Percentiles rank a stretch among this genome's conserved stretches.
Conservation (phyloP, 768 basidiomycete genomes). For the Russula vinacea region DNA sequence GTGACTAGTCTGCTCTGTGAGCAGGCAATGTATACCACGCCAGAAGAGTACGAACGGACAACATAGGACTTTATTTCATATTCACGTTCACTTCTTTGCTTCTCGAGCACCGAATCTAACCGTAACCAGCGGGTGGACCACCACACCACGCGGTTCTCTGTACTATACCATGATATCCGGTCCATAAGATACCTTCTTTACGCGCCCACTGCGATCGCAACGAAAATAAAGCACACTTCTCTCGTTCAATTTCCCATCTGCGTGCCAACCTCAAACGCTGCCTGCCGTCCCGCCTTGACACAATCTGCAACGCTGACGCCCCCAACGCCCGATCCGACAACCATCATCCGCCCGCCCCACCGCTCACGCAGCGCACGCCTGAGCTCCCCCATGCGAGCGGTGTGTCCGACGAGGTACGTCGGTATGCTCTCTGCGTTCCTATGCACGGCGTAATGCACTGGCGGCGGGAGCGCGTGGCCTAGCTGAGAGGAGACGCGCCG, state of each 20-base stretch:
- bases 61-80: background rate
- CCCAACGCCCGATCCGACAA: slow-evolving; percentile 81
- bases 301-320: slow-evolving; percentile 89
- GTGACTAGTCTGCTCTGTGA: slow-evolving; percentile 5
- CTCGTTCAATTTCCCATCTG: slow-evolving; percentile 1
- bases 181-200: background rate
- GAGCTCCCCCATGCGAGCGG: slow-evolving; percentile 62
- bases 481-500: slow-evolving; percentile 28
- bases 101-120: background rate
- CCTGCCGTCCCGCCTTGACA: slow-evolving; percentile 66
- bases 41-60: background rate
- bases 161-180: too few relatives aligned
- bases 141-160: background rate
- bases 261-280: slow-evolving; percentile 27
- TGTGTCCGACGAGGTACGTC: slow-evolving; percentile 68
- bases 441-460: slow-evolving; percentile 52
- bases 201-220: too few relatives aligned
- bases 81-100: background rate
- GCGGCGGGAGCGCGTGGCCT: slow-evolving; percentile 43
- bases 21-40: background rate
- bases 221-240: too few relatives aligned
- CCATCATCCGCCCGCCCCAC: slow-evolving; percentile 48
- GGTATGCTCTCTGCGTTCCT: slow-evolving; percentile 74
- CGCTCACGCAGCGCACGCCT: slow-evolving; percentile 40
- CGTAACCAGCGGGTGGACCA: background rate